Evolutionary conservation across 805 yeast species (phyloP), one percentile per base, ranked within the genome.

Genomic region (Torulaspora delbrueckii): DNA sequence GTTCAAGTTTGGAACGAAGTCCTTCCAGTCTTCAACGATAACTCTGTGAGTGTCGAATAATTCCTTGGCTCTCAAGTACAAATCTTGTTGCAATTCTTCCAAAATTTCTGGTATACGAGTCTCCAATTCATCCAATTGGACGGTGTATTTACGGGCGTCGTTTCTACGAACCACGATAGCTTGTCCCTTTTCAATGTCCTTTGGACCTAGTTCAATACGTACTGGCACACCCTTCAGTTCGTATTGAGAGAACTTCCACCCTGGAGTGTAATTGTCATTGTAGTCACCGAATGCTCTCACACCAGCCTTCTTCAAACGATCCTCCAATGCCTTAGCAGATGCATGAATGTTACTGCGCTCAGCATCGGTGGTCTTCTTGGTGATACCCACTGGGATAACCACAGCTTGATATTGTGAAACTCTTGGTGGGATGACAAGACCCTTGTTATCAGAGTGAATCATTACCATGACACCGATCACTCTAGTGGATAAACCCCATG

Each of bases 401-500:
- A 89, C 95, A 52, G 82, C 89, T 76, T 93, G 99, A 65, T 72
- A 75, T 71, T 86, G 93, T 13, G 99, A 86, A 24, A 91, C 97
- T 63, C 96, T 79, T 61, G 99, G 99, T 52, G 99, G 99, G 58
- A 95, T 77, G 39, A 93, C 98, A 59, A 93, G 76, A 69, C 99
- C 99, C 75, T 89, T 91, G 78, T 95, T 90, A 71, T 93, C 99
- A 30, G 97, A 89, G 69, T 93, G 99, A 48, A 89, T 80, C 99
- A 93, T 93, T 49, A 88, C 89, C 98, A 93, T 93, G 57, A 95
- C 99, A 77, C 99, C 99, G 66, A 93, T 90, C 55, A 86, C 93
- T 73, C 99, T 87, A 48, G 99, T 93, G 40, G 97, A 90, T 59
- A 93, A 74, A 72, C 99, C 99, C 99, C 99, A 93, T 9, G 97